Evolutionary conservation across 208 protist species (phyloP).

Genomic region (Acanthamoeba rhysodes): DNA sequence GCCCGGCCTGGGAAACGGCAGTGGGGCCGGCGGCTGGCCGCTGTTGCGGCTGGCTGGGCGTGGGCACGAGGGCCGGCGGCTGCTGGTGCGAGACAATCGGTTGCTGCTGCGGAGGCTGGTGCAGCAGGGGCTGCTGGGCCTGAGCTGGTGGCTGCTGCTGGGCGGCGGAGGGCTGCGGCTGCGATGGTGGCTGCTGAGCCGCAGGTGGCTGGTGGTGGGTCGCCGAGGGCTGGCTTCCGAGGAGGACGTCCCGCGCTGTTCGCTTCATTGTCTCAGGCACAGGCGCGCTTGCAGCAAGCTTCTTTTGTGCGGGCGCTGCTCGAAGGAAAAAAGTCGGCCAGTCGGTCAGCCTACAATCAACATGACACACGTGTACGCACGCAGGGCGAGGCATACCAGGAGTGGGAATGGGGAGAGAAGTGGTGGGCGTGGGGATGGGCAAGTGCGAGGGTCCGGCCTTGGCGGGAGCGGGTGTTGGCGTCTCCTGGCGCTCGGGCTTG

Average conservation of each 20-base stretch:
- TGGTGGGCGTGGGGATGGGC: not conserved
- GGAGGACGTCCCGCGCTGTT: slow-evolving; percentile 9
- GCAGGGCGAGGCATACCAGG: not conserved
- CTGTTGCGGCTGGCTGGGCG: not conserved
- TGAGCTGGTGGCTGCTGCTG: not conserved
- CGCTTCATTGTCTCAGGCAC: not conserved
- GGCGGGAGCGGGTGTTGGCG: not conserved
- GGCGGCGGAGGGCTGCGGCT: not conserved
- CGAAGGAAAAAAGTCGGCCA: too few species aligned
- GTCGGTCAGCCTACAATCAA: too few species aligned
- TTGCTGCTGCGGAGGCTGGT: not conserved
- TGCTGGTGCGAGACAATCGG: not conserved
- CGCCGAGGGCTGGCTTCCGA: not conserved
- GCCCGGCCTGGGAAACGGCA: too few species aligned
- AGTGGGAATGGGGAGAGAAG: not conserved
- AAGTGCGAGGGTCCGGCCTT: slow-evolving; percentile 7
- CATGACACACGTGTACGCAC: too few species aligned
- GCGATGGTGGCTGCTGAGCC: not conserved
- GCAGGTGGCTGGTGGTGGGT: not conserved
- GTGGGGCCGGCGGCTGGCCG: not conserved
- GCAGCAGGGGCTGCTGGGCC: not conserved
- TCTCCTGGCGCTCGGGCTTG: too few species aligned
- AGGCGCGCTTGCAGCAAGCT: not conserved
- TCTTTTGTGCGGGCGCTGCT: not conserved
- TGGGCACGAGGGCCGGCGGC: too few species aligned